Percentiles rank a stretch among this genome's conserved stretches.
phyloP scores from a whole-genome alignment of 1,284 basidiomycete genomes.

The Ceratobasidium sp. region DNA sequence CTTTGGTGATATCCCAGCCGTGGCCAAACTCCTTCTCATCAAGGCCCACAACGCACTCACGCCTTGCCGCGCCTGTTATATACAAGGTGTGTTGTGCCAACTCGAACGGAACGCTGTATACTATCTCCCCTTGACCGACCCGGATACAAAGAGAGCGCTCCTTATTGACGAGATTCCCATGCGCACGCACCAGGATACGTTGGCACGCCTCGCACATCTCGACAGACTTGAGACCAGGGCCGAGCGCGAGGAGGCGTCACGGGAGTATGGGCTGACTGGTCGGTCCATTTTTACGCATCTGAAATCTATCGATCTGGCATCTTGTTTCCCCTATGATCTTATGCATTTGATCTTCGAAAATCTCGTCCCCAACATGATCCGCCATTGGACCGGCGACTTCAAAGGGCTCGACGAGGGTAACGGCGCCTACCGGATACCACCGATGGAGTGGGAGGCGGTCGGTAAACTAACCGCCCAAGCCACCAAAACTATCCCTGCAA shows the following conservation, averaged over 20 bases:
- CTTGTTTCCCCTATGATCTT: not conserved
- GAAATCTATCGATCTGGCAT: slow-evolving; percentile 11
- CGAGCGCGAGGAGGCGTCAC: not conserved
- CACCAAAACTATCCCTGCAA: slow-evolving; percentile 54
- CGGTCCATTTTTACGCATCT: not conserved
- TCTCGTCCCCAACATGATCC: slow-evolving; percentile 59
- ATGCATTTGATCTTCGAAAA: slow-evolving; percentile 24
- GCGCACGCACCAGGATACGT: not conserved
- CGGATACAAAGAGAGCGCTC: not conserved
- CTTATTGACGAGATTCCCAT: not conserved
- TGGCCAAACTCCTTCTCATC: not conserved
- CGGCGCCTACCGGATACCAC: slow-evolving; percentile 53
- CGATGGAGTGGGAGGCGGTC: slow-evolving; percentile 55
- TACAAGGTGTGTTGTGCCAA: not conserved
- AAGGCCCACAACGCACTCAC: slow-evolving; percentile 12
- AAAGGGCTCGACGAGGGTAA: slow-evolving; percentile 59
- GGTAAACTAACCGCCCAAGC: slow-evolving; percentile 54
- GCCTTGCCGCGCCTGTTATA: not conserved
- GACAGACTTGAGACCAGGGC: not conserved
- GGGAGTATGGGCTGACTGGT: not conserved
- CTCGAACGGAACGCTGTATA: not conserved
- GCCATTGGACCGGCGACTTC: too few relatives aligned
- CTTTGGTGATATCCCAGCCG: slow-evolving; percentile 6
- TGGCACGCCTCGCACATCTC: not conserved
- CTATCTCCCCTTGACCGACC: not conserved